Base-by-base conservation (phyloP, 768 basidiomycete genomes). In the Ramaria rubella region DNA sequence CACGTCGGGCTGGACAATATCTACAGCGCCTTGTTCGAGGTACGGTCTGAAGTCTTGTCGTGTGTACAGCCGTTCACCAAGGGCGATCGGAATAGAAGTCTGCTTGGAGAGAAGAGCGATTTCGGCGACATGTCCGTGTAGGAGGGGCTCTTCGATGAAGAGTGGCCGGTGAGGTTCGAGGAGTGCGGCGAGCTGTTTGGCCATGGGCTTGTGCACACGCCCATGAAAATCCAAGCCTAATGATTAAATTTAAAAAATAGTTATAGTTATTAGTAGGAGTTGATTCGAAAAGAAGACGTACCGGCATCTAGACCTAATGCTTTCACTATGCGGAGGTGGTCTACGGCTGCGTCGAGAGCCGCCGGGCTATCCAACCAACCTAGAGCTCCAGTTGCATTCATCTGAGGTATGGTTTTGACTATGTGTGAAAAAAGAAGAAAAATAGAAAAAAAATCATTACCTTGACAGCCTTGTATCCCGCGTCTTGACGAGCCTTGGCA, bases 1-100 rank as follows among this genome's bases (percentile, higher is more conserved):
- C 53, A 84, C 80, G 64, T 86, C 85, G 15, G 85, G 85, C 65
- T 87, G 86, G 0, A 80, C 80, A 58, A 86, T 82, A 62, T 86
- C 84, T 58, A 87, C 77, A 4, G 79, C 81, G 14, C 84, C 73
- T 40, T 72, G 69, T 61, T 86, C 85, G 45, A 86, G 72, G 68
- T 83, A 86, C 0, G 82, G 83, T 1, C 83, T 74, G 62, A 82
- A 82, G 59, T 87, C 85, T 49, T 76, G 69, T 3, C 82, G 76
- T 6, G 80, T 79, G 67, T 78, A 85, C 1, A 87, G 73, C 21
- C 85, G 73, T 63, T 87, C 86, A 0, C 85, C 80, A 6, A 85
- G 72, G 2, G 80, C 78, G 59, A 86, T 84, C 5, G 85, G 85
- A 5, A 76, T 81, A 17, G 79, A 77, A 5, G 82, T 76, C 36